Percentiles rank a stretch among this genome's conserved stretches.
These are phyloP conservation scores for Chaetomiaceae sp. DNA, from an alignment of 2,329 filamentous ascomycete species.

Conservation along the genomic window DNA sequence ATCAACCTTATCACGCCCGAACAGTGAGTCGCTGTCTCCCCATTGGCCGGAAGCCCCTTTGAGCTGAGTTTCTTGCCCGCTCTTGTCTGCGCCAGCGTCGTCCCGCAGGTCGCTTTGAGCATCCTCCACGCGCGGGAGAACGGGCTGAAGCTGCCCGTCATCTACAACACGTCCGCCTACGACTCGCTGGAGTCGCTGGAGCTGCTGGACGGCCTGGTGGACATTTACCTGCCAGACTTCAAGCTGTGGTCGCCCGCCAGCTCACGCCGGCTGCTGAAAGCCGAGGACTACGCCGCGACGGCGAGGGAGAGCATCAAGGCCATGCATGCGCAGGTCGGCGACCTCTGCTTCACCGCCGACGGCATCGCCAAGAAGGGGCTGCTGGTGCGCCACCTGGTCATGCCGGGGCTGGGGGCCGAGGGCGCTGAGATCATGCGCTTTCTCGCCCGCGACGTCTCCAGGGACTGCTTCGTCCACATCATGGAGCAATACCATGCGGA, in stretches of 20 bases:
- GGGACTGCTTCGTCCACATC: constrained; percentile 73
- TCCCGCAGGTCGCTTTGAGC: constrained; percentile 72
- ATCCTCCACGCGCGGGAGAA: constrained; percentile 67
- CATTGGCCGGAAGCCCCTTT: not conserved
- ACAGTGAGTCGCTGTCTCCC: constrained; percentile 38
- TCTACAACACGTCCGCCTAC: constrained; percentile 82
- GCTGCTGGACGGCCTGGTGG: constrained; percentile 70
- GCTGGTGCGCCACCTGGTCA: constrained; percentile 72
- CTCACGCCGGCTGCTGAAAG: constrained; percentile 67
- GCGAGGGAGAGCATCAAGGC: constrained; percentile 71
- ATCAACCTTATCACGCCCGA: constrained; percentile 85
- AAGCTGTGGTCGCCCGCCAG: constrained; percentile 68
- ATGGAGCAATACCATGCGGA: constrained; percentile 85
- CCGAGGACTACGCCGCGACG: constrained; percentile 64
- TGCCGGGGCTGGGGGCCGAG: constrained; percentile 74
- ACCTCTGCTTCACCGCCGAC: constrained; percentile 74
- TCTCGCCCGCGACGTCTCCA: constrained; percentile 65
- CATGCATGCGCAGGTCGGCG: constrained; percentile 77
- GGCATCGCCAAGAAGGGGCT: constrained; percentile 74
- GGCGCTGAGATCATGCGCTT: constrained; percentile 69
- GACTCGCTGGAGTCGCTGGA: constrained; percentile 67
- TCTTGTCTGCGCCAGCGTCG: constrained; percentile 48
- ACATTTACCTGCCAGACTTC: constrained; percentile 86
- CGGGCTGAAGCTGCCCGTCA: constrained; percentile 64
- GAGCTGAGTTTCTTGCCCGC: not conserved